Evolutionary conservation across 805 yeast genomes (phyloP).

Genomic region (Pichia pseudocactophila): DNA sequence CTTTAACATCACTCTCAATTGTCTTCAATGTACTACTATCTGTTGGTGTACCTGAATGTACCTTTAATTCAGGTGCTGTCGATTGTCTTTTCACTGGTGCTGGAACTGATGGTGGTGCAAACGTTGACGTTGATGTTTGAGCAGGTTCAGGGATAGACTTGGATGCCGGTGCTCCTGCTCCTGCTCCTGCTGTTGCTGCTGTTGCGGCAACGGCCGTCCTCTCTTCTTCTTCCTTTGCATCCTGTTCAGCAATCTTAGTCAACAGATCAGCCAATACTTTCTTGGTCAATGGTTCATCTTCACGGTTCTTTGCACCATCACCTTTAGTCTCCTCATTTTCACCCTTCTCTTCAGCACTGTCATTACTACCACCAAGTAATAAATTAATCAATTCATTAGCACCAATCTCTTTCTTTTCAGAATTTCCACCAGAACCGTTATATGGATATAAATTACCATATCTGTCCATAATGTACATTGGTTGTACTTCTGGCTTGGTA

Average conservation of each 20-base stretch:
- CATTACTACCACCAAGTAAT: conserved; percentile 6
- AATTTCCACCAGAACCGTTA: not conserved
- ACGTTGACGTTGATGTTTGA: too few species aligned
- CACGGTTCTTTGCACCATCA: not conserved
- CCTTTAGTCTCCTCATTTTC: not conserved
- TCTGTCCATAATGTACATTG: conserved; percentile 9
- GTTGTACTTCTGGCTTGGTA: not conserved
- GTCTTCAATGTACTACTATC: conserved; percentile 3
- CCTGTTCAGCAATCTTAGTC: conserved; percentile 1
- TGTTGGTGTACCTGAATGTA: conserved; percentile 11
- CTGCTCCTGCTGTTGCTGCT: too few species aligned
- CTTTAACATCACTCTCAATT: conserved; percentile 5
- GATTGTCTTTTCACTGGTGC: conserved; percentile 11
- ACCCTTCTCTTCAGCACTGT: not conserved
- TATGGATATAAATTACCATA: conserved; percentile 11
- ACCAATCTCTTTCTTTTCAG: conserved; percentile 4
- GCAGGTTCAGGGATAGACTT: not conserved
- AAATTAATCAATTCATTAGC: conserved; percentile 6
- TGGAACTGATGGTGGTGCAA: conserved; percentile 1
- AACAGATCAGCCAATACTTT: conserved; percentile 9
- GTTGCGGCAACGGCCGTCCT: not conserved
- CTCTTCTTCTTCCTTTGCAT: not conserved
- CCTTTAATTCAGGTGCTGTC: conserved; percentile 14
- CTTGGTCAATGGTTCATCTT: conserved; percentile 7
- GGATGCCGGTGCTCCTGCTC: too few species aligned